These are phyloP conservation scores for Rhododendron molle DNA, from an alignment of 148 eudicot genomes.

Conservation along the genomic window DNA sequence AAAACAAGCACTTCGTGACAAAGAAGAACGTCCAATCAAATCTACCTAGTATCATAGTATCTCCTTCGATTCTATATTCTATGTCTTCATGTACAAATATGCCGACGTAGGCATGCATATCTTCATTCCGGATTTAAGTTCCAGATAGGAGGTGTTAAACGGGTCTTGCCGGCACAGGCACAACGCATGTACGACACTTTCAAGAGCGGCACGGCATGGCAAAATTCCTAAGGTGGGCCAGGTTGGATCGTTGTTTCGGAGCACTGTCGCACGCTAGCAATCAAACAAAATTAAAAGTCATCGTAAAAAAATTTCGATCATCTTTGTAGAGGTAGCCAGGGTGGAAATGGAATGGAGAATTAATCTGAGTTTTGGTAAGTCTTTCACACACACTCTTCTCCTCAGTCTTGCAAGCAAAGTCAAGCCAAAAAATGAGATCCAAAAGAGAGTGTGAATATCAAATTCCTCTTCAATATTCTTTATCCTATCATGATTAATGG, in stretches of 20 bases:
- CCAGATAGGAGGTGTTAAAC: no score
- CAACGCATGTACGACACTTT: no score
- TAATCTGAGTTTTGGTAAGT: not conserved
- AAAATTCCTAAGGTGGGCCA: no score
- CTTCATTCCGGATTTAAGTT: no score
- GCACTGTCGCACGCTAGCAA: no score
- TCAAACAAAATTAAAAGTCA: not conserved
- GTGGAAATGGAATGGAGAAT: not conserved
- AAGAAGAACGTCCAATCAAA: not conserved
- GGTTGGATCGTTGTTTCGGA: no score
- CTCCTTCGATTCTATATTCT: not conserved
- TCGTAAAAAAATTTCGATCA: not conserved
- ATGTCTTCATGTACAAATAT: not conserved
- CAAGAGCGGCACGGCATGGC: no score
- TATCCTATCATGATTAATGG: not conserved
- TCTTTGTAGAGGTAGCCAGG: not conserved
- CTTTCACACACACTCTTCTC: not conserved
- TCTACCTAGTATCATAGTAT: not conserved
- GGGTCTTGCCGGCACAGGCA: no score
- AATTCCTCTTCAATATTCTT: not conserved
- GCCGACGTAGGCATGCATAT: not conserved
- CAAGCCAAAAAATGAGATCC: not conserved
- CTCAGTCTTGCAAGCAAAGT: not conserved
- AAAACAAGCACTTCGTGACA: not conserved
- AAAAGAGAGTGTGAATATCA: no score